A percentile compares a stretch with the other conserved stretches of the same genome.
These are phyloP conservation scores for Agarophyton chilense DNA, from an alignment of 23 red algal species.

Conservation along the genomic window DNA sequence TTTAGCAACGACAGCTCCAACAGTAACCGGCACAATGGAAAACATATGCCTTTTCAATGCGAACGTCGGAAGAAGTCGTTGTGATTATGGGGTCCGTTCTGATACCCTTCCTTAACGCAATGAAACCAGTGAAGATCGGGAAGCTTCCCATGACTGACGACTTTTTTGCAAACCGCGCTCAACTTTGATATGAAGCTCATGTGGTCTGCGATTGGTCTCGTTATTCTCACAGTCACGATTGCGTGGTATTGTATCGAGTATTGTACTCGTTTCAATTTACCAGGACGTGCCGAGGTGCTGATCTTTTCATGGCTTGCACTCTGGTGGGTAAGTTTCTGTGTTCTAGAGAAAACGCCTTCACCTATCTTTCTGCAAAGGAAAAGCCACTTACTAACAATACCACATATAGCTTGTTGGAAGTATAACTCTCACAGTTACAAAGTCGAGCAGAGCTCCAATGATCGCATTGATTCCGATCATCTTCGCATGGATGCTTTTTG, in stretches of 20 bases:
- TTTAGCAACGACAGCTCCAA: neutral
- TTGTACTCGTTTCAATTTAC: conserved; percentile 28
- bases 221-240: conserved; percentile 47
- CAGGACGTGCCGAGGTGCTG: conserved; percentile 28
- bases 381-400: too few species aligned
- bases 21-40: conserved; percentile 6
- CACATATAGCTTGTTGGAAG: conserved; percentile 30
- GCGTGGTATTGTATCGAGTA: conserved; percentile 54
- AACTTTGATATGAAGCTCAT: neutral
- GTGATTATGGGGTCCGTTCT: conserved; percentile 48
- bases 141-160: neutral
- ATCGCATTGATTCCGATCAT: conserved; percentile 41
- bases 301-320: conserved; percentile 62
- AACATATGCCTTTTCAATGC: conserved; percentile 58
- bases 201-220: conserved; percentile 46
- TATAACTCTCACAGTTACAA: conserved; percentile 34
- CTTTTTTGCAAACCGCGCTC: neutral
- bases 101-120: neutral
- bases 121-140: neutral
- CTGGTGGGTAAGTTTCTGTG: conserved; percentile 64
- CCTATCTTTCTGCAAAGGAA: neutral
- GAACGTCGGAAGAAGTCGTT: conserved; percentile 31
- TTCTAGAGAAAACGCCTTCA: neutral
- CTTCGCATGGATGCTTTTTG: conserved; percentile 59
- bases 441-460: conserved; percentile 18